A percentile compares a stretch with the other conserved stretches of the same genome.
phyloP scores from a whole-genome alignment of 495 filamentous ascomycete species.

The Evernia prunastri region DNA sequence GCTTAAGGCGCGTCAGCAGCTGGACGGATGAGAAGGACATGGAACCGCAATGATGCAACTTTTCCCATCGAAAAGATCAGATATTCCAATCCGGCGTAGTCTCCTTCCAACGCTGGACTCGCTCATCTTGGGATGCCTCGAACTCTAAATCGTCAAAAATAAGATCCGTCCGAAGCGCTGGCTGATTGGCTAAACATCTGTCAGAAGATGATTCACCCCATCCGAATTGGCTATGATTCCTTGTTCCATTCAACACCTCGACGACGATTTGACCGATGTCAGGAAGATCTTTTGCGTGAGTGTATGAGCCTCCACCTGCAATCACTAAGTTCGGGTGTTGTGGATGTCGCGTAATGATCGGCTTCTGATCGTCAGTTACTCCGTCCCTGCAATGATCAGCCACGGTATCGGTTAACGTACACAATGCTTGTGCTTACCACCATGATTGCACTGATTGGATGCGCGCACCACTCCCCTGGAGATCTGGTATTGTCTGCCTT shows the following conservation, averaged over 20 bases:
- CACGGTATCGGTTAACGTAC: background rate
- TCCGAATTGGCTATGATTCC: background rate
- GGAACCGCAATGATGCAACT: too few species aligned
- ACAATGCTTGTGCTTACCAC: background rate
- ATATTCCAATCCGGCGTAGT: too few species aligned
- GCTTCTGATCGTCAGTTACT: background rate
- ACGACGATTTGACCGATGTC: background rate
- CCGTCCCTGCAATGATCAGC: background rate
- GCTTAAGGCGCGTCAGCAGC: too few species aligned
- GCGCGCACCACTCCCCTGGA: background rate
- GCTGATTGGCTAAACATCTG: background rate
- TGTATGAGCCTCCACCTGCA: background rate
- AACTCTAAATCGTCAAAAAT: background rate
- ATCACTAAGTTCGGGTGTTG: background rate
- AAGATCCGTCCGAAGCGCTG: background rate
- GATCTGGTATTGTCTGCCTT: background rate
- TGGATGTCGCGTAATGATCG: background rate
- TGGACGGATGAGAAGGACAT: too few species aligned
- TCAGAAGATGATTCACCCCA: background rate
- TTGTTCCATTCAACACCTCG: background rate
- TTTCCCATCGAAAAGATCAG: too few species aligned
- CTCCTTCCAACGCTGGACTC: background rate
- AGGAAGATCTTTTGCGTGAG: constrained; percentile 1
- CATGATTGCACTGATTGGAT: background rate
- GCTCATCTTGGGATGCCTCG: background rate